Base-by-base conservation (phyloP, 441 rosid species). In the Pelargonium australe region DNA sequence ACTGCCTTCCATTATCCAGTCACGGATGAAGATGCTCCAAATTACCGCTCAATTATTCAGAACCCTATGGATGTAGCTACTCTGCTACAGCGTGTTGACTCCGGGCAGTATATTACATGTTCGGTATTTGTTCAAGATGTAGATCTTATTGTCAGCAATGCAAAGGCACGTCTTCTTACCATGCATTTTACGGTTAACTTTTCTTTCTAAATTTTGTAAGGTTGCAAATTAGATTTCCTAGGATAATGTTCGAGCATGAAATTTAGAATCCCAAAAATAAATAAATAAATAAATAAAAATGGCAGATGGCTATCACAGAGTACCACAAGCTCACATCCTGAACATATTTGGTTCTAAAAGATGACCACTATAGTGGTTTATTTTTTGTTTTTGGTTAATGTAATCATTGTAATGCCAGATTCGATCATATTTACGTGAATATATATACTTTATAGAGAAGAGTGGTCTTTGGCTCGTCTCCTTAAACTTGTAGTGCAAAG, bases 51-150 rank as follows among this genome's bases (percentile, higher is more conserved):
- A 58, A 78, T 95, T 67, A 87, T 95, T 81, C 96, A 90, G 79
- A 92, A 84, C 78, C 98, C 99, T 12, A 90, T 95, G 99, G 99
- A 95, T 75, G 55, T 89, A 69, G 96, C 98, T 69, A 90, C 98
- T 63, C 69, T 95, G 71, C 81, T 95, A 75, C 99, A 90, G 80
- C 95, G 80, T 71, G 99, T 92, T 31, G 97, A 92, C 75, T 73
- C 90, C 70, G 99, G 97, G 73, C 94, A 89, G 51, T 95, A 86
- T 79, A 77, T 95, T 68, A 83, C 98, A 45, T 89, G 91, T 78
- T 81, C 95, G 70, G 80, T 88, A 63, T 92, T 95, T 78, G 76
- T 92, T 81, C 94, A 86, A 82, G 99, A 92, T 68, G 74, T 92
- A 51, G 96, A 86, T 82, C 97, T 95, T 68, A 89, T 95, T 23